Evolutionary conservation across 495 filamentous ascomycete genomes (phyloP), one percentile per base, ranked within the genome.

Genomic region (Acidomyces sp.): DNA sequence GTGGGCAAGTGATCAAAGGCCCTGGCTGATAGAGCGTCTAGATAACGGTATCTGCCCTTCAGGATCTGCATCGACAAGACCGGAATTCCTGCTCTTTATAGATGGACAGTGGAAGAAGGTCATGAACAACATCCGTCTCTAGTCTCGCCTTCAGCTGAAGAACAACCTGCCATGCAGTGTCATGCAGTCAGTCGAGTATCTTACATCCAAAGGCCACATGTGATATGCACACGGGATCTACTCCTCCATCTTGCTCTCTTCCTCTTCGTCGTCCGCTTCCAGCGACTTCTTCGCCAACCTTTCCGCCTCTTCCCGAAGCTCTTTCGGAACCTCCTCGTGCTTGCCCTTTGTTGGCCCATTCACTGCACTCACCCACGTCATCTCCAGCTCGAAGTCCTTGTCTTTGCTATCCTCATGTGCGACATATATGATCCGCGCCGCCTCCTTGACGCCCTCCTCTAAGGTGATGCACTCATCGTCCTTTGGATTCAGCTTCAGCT

Each of bases 331-430:
- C 58, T 87, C 84, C 61, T 85, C 73, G 55, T 97, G 90, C 45
- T 71, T 75, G 36, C 86, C 86, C 62, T 88, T 85, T 26, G 86
- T 92, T n/a, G 84, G 82, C 11, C 84, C 85, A 31, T 80, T 74
- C 30, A 73, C 53, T 16, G 70, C 74, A 61, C 83, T 92, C 51
- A 96, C 78, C 90, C 90, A 97, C 46, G 82, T 86, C 90, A 97
- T 93, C 69, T 97, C 90, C 24, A 97, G 67, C 71, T 97, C 92
- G 51, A 96, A 96, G 23, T 97, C 92, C 68, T 96, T 97, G 63
- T 97, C 90, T 59, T 82, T 82, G 71, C 83, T 93, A 56, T 97
- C 90, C 57, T 93, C 86, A 59, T 97, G 90, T 34, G 90, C 85
- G 36, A 93, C 74, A 60, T 93, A 87, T 61, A 97, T 94, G 53